These are phyloP conservation scores for Suhomyces sp. DNA, from an alignment of 805 yeast genomes.

Conservation along the genomic window DNA sequence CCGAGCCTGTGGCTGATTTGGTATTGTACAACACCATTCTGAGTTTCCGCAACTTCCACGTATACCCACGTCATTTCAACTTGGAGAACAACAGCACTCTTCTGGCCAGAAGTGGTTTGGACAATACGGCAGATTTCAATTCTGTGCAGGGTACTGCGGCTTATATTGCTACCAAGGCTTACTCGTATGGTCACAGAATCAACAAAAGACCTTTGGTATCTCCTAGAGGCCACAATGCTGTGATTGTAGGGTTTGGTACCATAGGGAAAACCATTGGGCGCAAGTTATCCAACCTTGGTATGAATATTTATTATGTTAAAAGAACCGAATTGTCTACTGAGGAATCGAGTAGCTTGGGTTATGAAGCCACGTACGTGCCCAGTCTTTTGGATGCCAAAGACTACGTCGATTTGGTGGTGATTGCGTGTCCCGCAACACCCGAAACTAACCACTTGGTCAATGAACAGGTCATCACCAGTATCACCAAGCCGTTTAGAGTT, in stretches of 20 bases:
- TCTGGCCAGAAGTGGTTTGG: conserved; percentile 39
- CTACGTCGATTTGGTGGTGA: conserved; percentile 56
- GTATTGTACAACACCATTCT: conserved; percentile 58
- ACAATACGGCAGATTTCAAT: conserved; percentile 33
- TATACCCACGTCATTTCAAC: conserved; percentile 44
- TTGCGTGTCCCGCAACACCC: conserved; percentile 65
- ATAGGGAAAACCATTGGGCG: conserved; percentile 67
- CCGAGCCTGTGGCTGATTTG: conserved; percentile 71
- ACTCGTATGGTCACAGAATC: conserved; percentile 43
- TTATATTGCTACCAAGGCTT: conserved; percentile 13
- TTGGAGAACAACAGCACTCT: conserved; percentile 40
- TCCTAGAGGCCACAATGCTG: conserved; percentile 57
- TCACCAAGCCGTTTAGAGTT: conserved; percentile 56
- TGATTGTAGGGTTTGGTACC: conserved; percentile 71
- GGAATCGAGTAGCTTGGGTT: conserved; percentile 40
- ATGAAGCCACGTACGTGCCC: conserved; percentile 40
- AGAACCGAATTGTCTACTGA: conserved; percentile 40
- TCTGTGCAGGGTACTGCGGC: conserved; percentile 22
- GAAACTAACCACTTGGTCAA: conserved; percentile 57
- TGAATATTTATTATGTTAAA: conserved; percentile 62
- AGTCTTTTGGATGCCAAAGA: conserved; percentile 31
- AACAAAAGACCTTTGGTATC: conserved; percentile 46
- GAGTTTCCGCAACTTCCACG: conserved; percentile 55
- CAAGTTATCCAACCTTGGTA: conserved; percentile 56
- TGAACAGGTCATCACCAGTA: conserved; percentile 39